Percentiles rank a stretch among this genome's conserved stretches.
phyloP scores from a whole-genome alignment of 352 stramenopile genomes.

The Pythium myriotylum region DNA sequence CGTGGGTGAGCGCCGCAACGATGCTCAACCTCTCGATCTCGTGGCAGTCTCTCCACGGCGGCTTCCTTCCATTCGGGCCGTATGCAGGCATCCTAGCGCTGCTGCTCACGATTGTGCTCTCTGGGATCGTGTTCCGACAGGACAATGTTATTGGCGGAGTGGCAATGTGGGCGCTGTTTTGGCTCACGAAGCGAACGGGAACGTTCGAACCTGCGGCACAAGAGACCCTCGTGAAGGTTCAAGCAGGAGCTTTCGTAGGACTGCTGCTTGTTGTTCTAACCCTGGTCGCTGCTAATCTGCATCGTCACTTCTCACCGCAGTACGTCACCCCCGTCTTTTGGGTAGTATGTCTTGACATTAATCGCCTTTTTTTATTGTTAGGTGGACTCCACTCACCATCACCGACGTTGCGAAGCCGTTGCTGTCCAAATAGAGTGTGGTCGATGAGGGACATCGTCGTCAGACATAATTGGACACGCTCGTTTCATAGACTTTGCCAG shows the following conservation, averaged over 20 bases:
- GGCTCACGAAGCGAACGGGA: slow-evolving; percentile 44
- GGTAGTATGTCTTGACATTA: no score
- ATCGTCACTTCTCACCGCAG: slow-evolving; percentile 18
- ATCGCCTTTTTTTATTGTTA: not conserved
- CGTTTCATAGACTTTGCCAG: no score
- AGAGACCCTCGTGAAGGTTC: slow-evolving; percentile 12
- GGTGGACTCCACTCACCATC: slow-evolving; percentile 11
- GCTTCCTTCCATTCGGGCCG: slow-evolving; percentile 39
- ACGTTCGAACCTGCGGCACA: slow-evolving; percentile 11
- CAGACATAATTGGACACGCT: no score
- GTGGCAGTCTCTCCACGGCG: slow-evolving; percentile 43
- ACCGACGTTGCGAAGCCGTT: slow-evolving; percentile 14
- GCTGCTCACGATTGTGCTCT: slow-evolving; percentile 46
- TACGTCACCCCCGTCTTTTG: slow-evolving; percentile 10
- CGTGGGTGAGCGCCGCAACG: slow-evolving; percentile 56
- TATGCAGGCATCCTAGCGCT: slow-evolving; percentile 52
- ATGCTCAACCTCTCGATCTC: slow-evolving; percentile 60
- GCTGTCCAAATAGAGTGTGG: slow-evolving; percentile 16
- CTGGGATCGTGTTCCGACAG: slow-evolving; percentile 46
- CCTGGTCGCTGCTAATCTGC: slow-evolving; percentile 1
- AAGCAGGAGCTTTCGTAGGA: slow-evolving; percentile 12
- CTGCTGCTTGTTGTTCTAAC: slow-evolving; percentile 14
- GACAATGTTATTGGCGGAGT: slow-evolving; percentile 61
- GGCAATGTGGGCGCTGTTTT: slow-evolving; percentile 51
- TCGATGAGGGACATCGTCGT: no score